Evolutionary conservation across 768 basidiomycete genomes (phyloP).

Genomic region (Tylopilus subfusipes): DNA sequence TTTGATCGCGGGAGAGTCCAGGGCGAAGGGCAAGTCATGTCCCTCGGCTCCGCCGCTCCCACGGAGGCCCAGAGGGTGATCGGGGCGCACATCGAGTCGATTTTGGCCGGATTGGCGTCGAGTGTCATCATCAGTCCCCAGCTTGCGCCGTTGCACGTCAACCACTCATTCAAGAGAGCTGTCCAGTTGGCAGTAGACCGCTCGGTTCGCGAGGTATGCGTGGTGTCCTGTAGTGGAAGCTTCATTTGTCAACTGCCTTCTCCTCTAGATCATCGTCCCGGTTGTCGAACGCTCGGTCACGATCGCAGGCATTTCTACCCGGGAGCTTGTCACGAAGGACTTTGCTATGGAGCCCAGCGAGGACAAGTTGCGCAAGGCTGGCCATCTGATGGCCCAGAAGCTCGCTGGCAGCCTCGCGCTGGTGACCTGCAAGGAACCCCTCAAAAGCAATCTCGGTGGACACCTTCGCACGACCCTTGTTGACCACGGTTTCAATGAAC

Average conservation of each 20-base stretch:
- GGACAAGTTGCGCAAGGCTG: slow-evolving; percentile 85
- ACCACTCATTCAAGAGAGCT: slow-evolving; percentile 84
- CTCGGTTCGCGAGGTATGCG: slow-evolving; percentile 83
- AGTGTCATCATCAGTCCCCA: slow-evolving; percentile 77
- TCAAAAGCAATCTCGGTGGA: slow-evolving; percentile 86
- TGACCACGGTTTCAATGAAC: slow-evolving; percentile 88
- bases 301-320: slow-evolving; percentile 95
- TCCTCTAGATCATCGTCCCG: slow-evolving; percentile 80
- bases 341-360: slow-evolving; percentile 92
- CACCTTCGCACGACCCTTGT: slow-evolving; percentile 80
- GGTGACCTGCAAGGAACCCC: slow-evolving; percentile 97
- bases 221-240: background rate
- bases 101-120: slow-evolving; percentile 65
- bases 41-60: slow-evolving; percentile 56
- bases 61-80: slow-evolving; percentile 65
- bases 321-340: slow-evolving; percentile 93
- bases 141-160: slow-evolving; percentile 68
- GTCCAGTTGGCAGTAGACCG: slow-evolving; percentile 89
- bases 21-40: slow-evolving; percentile 57
- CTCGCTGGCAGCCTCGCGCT: slow-evolving; percentile 93
- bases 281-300: slow-evolving; percentile 98
- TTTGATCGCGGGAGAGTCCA: slow-evolving; percentile 54
- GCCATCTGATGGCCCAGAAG: slow-evolving; percentile 95
- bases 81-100: slow-evolving; percentile 76
- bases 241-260: background rate